These are phyloP conservation scores for Mycena kentingensis DNA, from an alignment of 768 basidiomycete species.

Conservation along the genomic window DNA sequence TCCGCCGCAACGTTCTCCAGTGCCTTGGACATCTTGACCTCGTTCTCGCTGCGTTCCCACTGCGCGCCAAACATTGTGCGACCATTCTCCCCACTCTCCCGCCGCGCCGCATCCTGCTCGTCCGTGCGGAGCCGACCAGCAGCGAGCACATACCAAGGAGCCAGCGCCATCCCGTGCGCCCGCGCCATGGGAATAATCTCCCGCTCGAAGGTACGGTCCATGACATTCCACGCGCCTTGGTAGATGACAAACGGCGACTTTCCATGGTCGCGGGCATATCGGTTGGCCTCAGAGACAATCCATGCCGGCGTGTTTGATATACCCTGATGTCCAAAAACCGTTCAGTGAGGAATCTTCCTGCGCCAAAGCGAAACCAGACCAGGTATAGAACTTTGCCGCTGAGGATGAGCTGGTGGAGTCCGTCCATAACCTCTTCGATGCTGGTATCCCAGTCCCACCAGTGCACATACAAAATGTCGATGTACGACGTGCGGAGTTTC, in stretches of 20 bases:
- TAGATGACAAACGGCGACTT: slow-evolving; percentile 48
- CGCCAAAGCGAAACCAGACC: slow-evolving; percentile 4
- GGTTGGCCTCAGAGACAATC: slow-evolving; percentile 41
- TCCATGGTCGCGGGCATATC: slow-evolving; percentile 42
- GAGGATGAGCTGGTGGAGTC: slow-evolving; percentile 43
- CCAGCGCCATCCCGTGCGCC: slow-evolving; percentile 33
- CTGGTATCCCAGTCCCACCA: slow-evolving; percentile 46
- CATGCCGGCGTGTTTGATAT: slow-evolving; percentile 39
- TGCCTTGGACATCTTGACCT: slow-evolving; percentile 43
- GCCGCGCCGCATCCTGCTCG: slow-evolving; percentile 31
- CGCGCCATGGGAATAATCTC: slow-evolving; percentile 44
- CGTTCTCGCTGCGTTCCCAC: slow-evolving; percentile 52
- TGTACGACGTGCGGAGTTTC: slow-evolving; percentile 56
- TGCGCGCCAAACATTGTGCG: slow-evolving; percentile 30
- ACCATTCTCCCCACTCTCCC: slow-evolving; percentile 37
- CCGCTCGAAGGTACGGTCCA: slow-evolving; percentile 44
- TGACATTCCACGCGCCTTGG: slow-evolving; percentile 40
- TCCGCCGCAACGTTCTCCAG: slow-evolving; percentile 53
- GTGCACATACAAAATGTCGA: slow-evolving; percentile 60
- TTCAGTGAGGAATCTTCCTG: too few relatives aligned
- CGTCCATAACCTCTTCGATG: slow-evolving; percentile 49
- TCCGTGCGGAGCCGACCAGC: slow-evolving; percentile 31
- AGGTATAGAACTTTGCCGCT: slow-evolving; percentile 49
- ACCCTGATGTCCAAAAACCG: slow-evolving; percentile 17
- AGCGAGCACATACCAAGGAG: slow-evolving; percentile 40